phyloP scores from a whole-genome alignment of 495 filamentous ascomycete species.

The Lophiotrema nucula region DNA sequence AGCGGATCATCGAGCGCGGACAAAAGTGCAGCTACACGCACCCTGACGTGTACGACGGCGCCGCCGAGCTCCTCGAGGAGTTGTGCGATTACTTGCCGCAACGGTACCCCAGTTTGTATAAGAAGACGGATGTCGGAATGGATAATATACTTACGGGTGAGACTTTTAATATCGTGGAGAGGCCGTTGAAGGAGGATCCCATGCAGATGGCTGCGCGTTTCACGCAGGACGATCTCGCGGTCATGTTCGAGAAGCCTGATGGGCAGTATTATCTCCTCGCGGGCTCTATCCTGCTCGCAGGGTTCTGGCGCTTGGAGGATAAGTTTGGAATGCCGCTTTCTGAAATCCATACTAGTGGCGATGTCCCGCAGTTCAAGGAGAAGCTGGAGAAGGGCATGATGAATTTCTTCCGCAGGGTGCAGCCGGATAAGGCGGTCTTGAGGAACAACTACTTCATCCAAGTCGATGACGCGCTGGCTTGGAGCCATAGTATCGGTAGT shows the following conservation, averaged over 20 bases:
- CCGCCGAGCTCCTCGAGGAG: slow-evolving; percentile 77
- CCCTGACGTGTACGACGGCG: slow-evolving; percentile 72
- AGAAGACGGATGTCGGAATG: slow-evolving; percentile 62
- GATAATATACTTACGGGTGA: slow-evolving; percentile 72
- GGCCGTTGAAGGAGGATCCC: slow-evolving; percentile 74
- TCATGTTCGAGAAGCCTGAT: slow-evolving; percentile 79
- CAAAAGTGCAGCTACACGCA: slow-evolving; percentile 67
- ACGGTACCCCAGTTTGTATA: slow-evolving; percentile 74
- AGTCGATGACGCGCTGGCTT: slow-evolving; percentile 44
- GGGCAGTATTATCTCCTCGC: slow-evolving; percentile 84
- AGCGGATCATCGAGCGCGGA: slow-evolving; percentile 69
- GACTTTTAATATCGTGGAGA: slow-evolving; percentile 64
- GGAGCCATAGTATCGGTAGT: slow-evolving; percentile 69
- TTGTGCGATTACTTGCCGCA: slow-evolving; percentile 74
- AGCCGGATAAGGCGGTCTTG: slow-evolving; percentile 41
- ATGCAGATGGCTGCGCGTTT: slow-evolving; percentile 71
- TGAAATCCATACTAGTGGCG: slow-evolving; percentile 80
- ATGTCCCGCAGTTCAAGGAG: slow-evolving; percentile 73
- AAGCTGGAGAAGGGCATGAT: slow-evolving; percentile 67
- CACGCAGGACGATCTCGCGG: slow-evolving; percentile 80
- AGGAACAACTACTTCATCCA: slow-evolving; percentile 48
- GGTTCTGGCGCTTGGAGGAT: slow-evolving; percentile 83
- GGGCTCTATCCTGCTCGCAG: slow-evolving; percentile 74
- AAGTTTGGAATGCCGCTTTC: slow-evolving; percentile 82
- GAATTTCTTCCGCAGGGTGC: slow-evolving; percentile 43